Percentiles rank a stretch among this genome's conserved stretches.
phyloP scores from a whole-genome alignment of 2,329 filamentous ascomycete species.

The Zasmidium angulare region DNA sequence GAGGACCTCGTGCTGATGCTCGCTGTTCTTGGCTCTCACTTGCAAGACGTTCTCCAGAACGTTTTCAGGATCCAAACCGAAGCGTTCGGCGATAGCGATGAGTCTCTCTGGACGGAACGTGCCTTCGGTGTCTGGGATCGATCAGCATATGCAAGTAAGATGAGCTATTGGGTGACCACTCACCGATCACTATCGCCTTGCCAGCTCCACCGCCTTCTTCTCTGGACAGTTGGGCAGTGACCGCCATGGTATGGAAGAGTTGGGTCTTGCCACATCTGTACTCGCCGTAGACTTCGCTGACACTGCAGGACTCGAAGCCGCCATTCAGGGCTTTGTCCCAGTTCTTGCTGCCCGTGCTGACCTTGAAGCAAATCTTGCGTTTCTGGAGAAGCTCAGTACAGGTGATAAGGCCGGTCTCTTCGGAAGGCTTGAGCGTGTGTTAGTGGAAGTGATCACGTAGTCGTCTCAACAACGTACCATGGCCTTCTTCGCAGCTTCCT shows the following conservation, averaged over 20 bases:
- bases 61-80: slow-evolving; percentile 56
- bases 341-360: slow-evolving; percentile 69
- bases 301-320: slow-evolving; percentile 69
- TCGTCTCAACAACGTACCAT: slow-evolving; percentile 43
- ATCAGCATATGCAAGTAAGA: neutral
- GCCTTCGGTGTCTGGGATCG: slow-evolving; percentile 54
- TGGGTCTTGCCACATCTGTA: slow-evolving; percentile 70
- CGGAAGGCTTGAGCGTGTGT: neutral
- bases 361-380: slow-evolving; percentile 62
- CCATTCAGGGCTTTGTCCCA: slow-evolving; percentile 63
- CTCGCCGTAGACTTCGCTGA: slow-evolving; percentile 64
- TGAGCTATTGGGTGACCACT: slow-evolving; percentile 3
- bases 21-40: slow-evolving; percentile 64
- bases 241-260: slow-evolving; percentile 67
- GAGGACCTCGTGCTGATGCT: slow-evolving; percentile 64
- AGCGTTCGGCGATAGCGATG: slow-evolving; percentile 65
- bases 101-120: slow-evolving; percentile 69
- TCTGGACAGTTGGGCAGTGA: slow-evolving; percentile 56
- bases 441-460: slow-evolving; percentile 6
- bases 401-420: slow-evolving; percentile 60
- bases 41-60: slow-evolving; percentile 68
- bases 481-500: slow-evolving; percentile 64
- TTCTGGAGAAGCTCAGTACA: slow-evolving; percentile 63
- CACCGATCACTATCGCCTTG: slow-evolving; percentile 67
- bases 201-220: slow-evolving; percentile 67